Conservation (phyloP, 1,284 basidiomycete genomes). For the Trichosporon sp. region DNA sequence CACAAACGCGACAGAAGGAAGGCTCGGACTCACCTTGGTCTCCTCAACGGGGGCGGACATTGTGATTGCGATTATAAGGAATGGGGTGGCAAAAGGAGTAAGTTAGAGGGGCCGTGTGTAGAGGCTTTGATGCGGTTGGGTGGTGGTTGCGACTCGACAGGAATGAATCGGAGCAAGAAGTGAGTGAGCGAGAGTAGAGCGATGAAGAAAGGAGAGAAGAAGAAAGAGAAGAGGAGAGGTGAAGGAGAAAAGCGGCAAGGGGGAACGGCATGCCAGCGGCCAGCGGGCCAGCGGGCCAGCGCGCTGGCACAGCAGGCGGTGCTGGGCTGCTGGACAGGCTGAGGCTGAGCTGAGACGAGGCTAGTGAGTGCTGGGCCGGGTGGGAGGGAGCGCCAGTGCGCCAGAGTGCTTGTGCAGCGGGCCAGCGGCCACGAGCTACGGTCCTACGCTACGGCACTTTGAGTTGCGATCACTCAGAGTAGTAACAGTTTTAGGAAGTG, state of each 20-base stretch:
- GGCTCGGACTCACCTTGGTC: conserved; percentile 21
- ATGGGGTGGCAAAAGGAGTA: conserved; percentile 10
- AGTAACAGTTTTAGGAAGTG: background rate
- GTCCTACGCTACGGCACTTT: background rate
- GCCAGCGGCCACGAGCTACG: background rate
- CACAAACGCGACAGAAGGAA: background rate
- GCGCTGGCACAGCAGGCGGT: background rate
- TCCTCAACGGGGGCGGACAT: conserved; percentile 24
- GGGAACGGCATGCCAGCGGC: background rate
- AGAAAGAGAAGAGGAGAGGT: background rate
- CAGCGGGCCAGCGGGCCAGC: background rate
- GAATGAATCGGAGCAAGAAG: conserved; percentile 6
- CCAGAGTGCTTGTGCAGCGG: background rate
- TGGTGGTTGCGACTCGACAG: background rate
- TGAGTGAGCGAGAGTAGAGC: conserved; percentile 1
- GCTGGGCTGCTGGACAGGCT: too few relatives aligned
- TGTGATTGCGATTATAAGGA: conserved; percentile 6
- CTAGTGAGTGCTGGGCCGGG: background rate
- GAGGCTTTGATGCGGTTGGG: background rate
- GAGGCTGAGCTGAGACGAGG: background rate
- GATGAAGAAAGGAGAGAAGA: conserved; percentile 4
- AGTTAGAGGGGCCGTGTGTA: background rate
- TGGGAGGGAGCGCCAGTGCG: background rate
- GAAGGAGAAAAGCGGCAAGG: background rate
- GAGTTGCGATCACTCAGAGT: conserved; percentile 1